Evolutionary conservation across 2,329 filamentous ascomycete species (phyloP).

Genomic region (Ambrosiella beaveri): DNA sequence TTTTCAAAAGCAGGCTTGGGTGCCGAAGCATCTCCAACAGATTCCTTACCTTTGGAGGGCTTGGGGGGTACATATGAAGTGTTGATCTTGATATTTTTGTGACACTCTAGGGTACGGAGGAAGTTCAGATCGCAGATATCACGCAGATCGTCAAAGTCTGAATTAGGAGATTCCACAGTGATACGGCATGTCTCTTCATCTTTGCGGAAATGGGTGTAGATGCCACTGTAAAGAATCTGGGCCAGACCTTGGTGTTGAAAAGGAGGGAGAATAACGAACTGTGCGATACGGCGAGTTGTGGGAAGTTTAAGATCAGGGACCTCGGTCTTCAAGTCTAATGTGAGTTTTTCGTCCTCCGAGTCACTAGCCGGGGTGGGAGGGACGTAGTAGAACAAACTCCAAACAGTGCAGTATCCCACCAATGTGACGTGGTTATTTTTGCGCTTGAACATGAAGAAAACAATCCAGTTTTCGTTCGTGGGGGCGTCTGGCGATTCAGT

Average conservation of each 20-base stretch:
- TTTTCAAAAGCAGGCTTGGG: conserved; percentile 10
- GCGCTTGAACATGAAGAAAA: conserved; percentile 65
- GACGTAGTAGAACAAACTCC: conserved; percentile 60
- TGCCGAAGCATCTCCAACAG: not conserved
- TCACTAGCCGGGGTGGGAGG: conserved; percentile 22
- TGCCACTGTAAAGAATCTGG: conserved; percentile 59
- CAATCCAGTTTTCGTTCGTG: conserved; percentile 62
- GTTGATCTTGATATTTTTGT: conserved; percentile 39
- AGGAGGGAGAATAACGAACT: conserved; percentile 79
- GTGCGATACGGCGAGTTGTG: conserved; percentile 70
- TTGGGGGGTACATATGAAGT: conserved; percentile 25
- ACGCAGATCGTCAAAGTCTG: conserved; percentile 64
- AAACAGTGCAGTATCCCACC: conserved; percentile 78
- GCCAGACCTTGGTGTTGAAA: conserved; percentile 73
- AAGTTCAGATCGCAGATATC: conserved; percentile 56
- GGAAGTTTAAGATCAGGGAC: conserved; percentile 29
- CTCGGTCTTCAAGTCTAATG: conserved; percentile 28
- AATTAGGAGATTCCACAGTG: conserved; percentile 86
- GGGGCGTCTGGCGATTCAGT: conserved; percentile 35
- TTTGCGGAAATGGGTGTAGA: conserved; percentile 53
- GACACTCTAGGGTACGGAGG: conserved; percentile 41
- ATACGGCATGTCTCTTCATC: conserved; percentile 60
- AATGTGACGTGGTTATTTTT: conserved; percentile 47
- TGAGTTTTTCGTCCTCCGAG: conserved; percentile 1
- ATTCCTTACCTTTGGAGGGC: conserved; percentile 6